Conservation (phyloP, 2,329 filamentous ascomycete species). For the Diaporthe sp. region DNA sequence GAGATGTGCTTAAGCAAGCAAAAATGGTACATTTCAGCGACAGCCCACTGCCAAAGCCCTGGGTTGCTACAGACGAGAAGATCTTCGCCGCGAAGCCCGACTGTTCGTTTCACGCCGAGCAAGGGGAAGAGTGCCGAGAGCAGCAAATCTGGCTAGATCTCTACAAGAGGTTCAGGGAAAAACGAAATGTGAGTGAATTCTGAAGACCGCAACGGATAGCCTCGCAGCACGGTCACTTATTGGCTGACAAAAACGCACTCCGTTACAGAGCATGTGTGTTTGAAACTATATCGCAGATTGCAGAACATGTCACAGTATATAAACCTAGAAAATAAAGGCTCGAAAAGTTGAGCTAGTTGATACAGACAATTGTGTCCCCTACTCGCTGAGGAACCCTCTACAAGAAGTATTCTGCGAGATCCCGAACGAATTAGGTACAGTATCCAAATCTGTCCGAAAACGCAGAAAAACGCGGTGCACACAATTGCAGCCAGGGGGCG, state of each 20-base stretch:
- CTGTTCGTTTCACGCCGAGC: conserved; percentile 43
- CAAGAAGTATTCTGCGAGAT: neutral
- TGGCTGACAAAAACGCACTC: neutral
- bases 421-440: neutral
- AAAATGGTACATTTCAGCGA: conserved; percentile 81
- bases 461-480: neutral
- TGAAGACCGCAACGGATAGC: neutral
- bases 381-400: neutral
- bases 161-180: conserved; percentile 13
- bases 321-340: neutral
- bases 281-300: neutral
- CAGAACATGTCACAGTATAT: neutral
- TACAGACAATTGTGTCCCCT: neutral
- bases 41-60: conserved; percentile 77
- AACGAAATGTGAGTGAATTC: conserved; percentile 13
- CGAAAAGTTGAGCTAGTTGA: neutral
- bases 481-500: neutral
- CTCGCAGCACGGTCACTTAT: neutral
- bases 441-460: neutral
- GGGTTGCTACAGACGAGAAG: conserved; percentile 50
- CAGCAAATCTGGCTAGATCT: conserved; percentile 32
- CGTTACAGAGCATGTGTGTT: conserved; percentile 12
- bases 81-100: conserved; percentile 50
- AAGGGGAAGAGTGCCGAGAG: conserved; percentile 11
- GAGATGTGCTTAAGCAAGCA: conserved; percentile 66